Conservation (phyloP, 2,329 filamentous ascomycete species). For the Xylaria sp. region DNA sequence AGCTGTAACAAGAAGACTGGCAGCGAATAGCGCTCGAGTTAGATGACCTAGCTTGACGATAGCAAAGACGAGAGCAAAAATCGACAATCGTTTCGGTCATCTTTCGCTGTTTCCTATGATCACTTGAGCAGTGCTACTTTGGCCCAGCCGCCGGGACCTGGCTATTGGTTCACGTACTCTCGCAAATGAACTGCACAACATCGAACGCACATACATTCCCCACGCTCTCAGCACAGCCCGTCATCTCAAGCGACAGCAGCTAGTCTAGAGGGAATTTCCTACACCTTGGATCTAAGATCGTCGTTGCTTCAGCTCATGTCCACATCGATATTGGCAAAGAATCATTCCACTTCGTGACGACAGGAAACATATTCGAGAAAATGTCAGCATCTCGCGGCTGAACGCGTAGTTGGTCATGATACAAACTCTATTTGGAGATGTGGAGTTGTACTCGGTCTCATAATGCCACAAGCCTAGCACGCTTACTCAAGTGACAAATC, state of each 20-base stretch:
- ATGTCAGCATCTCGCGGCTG: constrained; percentile 34
- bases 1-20: constrained; percentile 64
- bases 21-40: constrained; percentile 69
- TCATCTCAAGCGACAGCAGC: constrained; percentile 35
- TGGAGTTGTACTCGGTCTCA: constrained; percentile 32
- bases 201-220: constrained; percentile 26
- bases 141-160: constrained; percentile 42
- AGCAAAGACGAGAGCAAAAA: constrained; percentile 66
- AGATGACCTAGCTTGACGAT: constrained; percentile 80
- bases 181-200: constrained; percentile 41
- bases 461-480: constrained; percentile 28
- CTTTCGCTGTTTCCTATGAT: constrained; percentile 55
- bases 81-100: constrained; percentile 56
- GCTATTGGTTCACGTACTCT: constrained; percentile 41
- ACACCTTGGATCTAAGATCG: constrained; percentile 38
- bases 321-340: constrained; percentile 32
- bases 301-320: constrained; percentile 37
- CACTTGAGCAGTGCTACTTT: constrained; percentile 53
- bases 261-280: constrained; percentile 35
- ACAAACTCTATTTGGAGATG: constrained; percentile 34
- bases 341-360: constrained; percentile 34
- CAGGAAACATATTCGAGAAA: constrained; percentile 25
- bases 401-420: constrained; percentile 40
- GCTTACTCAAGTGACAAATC: constrained; percentile 40
- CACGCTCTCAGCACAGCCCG: constrained; percentile 29